phyloP scores from a whole-genome alignment of 768 basidiomycete genomes.

The Lepiota brunneoincarnata region DNA sequence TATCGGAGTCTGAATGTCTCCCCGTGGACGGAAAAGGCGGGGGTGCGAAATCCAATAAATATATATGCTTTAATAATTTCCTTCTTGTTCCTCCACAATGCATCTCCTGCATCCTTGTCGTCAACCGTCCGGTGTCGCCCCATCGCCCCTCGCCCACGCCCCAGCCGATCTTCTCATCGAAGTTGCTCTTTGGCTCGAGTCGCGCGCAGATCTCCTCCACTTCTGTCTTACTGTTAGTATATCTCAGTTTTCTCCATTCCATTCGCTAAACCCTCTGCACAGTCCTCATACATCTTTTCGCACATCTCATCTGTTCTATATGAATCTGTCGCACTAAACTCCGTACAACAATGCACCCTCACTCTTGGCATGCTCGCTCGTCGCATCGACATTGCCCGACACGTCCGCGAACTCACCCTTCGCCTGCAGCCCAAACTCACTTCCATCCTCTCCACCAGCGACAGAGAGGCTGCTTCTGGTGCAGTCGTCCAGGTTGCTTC shows the following conservation, averaged over 20 bases:
- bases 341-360: conserved; percentile 53
- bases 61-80: neutral
- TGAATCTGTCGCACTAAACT: conserved; percentile 49
- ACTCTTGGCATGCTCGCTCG: conserved; percentile 65
- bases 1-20: conserved; percentile 6
- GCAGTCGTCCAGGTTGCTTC: conserved; percentile 50
- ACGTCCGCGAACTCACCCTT: conserved; percentile 59
- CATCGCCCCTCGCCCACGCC: conserved; percentile 16
- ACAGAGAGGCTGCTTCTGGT: conserved; percentile 42
- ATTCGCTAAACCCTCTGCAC: neutral
- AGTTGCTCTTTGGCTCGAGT: conserved; percentile 52
- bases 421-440: conserved; percentile 32
- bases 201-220: conserved; percentile 52
- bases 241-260: neutral
- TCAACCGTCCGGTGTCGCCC: neutral
- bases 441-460: conserved; percentile 20
- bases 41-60: neutral
- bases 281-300: conserved; percentile 57
- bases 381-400: conserved; percentile 58
- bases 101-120: conserved; percentile 5
- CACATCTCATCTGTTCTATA: conserved; percentile 61
- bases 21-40: neutral
- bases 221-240: conserved; percentile 57
- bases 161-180: conserved; percentile 70
- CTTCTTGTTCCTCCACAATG: conserved; percentile 1